A percentile compares a stretch with the other conserved stretches of the same genome.
Conservation (phyloP, 2,329 filamentous ascomycete species). For the Botrytis deweyae region DNA sequence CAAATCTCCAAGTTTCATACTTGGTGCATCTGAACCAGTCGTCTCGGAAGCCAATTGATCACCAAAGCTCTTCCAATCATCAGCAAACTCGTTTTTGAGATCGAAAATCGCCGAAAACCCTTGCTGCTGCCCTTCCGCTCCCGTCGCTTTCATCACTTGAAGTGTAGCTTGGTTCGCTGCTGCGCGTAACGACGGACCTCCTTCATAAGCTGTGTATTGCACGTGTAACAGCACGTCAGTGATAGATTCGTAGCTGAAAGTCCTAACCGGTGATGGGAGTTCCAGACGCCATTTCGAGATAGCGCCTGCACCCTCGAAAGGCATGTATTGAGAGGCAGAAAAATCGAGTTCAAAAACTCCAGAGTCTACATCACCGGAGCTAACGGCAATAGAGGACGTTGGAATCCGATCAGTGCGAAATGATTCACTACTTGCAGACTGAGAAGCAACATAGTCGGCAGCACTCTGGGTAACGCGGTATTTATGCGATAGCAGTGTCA, state of each 20-base stretch:
- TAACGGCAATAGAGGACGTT: constrained; percentile 36
- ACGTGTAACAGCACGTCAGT: neutral
- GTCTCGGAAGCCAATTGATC: no score
- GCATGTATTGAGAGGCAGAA: constrained; percentile 37
- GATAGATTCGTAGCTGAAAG: neutral
- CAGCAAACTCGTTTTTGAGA: neutral
- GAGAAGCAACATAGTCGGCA: neutral
- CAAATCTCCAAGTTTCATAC: neutral
- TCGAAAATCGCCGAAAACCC: neutral
- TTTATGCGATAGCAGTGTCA: constrained; percentile 1
- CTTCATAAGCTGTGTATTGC: constrained; percentile 5
- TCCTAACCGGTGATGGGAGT: constrained; percentile 32
- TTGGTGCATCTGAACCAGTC: neutral
- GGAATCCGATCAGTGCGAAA: constrained; percentile 30
- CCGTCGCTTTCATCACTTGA: neutral
- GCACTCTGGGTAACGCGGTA: constrained; percentile 12
- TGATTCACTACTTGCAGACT: neutral
- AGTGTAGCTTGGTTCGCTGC: neutral
- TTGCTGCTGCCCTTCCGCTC: neutral
- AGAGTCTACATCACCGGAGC: constrained; percentile 35
- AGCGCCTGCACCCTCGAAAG: constrained; percentile 44
- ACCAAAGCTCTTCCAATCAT: neutral
- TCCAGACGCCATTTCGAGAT: constrained; percentile 40
- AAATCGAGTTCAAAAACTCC: constrained; percentile 42
- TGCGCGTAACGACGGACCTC: constrained; percentile 7